Percentiles rank a stretch among this genome's conserved stretches.
phyloP scores from a whole-genome alignment of 139 green algal genomes.

The Trebouxia sp. region DNA sequence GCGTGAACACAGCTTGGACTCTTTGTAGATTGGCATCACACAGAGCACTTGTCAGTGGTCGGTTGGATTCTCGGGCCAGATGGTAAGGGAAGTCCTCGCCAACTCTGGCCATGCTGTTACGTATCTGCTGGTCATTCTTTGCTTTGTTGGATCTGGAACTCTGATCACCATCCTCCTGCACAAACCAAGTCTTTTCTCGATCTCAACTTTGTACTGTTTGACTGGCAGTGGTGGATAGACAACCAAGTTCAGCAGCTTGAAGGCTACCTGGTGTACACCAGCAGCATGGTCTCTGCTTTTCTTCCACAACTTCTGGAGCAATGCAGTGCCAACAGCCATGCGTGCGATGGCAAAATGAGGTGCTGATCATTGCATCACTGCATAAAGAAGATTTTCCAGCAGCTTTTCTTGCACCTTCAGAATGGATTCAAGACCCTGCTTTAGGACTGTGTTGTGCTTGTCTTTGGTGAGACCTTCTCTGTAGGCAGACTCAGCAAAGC shows the following conservation, averaged over 20 bases:
- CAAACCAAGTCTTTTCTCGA: too few relatives aligned
- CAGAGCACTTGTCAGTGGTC: not conserved
- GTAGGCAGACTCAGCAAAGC: constrained; percentile 5
- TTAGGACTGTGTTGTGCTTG: not conserved
- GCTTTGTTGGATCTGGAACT: not conserved
- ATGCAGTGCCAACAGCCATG: not conserved
- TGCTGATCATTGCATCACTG: not conserved
- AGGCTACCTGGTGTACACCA: not conserved
- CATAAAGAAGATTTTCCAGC: not conserved
- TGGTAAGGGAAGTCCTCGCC: not conserved
- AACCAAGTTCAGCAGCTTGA: too few relatives aligned
- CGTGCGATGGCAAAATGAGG: not conserved
- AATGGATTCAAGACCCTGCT: constrained; percentile 4
- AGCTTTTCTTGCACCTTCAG: constrained; percentile 4
- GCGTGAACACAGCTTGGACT: not conserved
- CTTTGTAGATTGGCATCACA: not conserved
- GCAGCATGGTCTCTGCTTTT: not conserved
- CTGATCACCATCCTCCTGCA: constrained; percentile 20
- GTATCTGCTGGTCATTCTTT: constrained; percentile 6
- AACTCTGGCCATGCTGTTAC: constrained; percentile 7
- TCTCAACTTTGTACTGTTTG: too few relatives aligned
- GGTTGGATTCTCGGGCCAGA: constrained; percentile 3
- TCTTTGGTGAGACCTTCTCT: not conserved
- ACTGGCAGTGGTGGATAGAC: too few relatives aligned
- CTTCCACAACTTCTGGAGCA: not conserved